A percentile compares a stretch with the other conserved stretches of the same genome.
Evolutionary conservation across 345 rosid species (phyloP).

Genomic region (Salix brachista): DNA sequence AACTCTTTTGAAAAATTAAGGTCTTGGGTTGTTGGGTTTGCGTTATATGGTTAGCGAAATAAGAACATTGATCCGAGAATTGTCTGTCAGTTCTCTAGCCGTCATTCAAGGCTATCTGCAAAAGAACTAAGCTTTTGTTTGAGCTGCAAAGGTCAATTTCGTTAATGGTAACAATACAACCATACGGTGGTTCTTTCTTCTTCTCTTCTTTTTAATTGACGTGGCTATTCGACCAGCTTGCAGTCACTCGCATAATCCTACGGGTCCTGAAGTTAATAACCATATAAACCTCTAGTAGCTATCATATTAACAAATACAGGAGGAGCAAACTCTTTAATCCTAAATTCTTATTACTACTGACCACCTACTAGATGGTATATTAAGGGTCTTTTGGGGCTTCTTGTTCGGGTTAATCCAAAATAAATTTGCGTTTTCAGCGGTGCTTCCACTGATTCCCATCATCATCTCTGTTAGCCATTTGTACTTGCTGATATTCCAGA

Average conservation of each 20-base stretch:
- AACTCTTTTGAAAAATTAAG: too few relatives aligned
- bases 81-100: not conserved
- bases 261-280: too few relatives aligned
- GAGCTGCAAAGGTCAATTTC: not conserved
- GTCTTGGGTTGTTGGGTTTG: not conserved
- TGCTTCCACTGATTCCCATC: not conserved
- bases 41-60: not conserved
- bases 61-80: not conserved
- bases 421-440: not conserved
- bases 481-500: not conserved
- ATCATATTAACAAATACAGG: too few relatives aligned
- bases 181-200: not conserved
- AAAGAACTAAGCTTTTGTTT: not conserved
- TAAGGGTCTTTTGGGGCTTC: not conserved
- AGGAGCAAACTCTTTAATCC: too few relatives aligned
- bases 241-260: too few relatives aligned
- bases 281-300: rapidly evolving
- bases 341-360: too few relatives aligned
- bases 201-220: too few relatives aligned
- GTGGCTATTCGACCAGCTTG: too few relatives aligned
- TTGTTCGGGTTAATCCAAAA: not conserved
- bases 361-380: too few relatives aligned
- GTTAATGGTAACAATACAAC: not conserved
- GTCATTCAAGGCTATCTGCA: not conserved
- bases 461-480: not conserved